Percentiles rank a stretch among this genome's conserved stretches.
These are phyloP conservation scores for Talaromyces ruber DNA, from an alignment of 495 filamentous ascomycete genomes.

Conservation along the genomic window DNA sequence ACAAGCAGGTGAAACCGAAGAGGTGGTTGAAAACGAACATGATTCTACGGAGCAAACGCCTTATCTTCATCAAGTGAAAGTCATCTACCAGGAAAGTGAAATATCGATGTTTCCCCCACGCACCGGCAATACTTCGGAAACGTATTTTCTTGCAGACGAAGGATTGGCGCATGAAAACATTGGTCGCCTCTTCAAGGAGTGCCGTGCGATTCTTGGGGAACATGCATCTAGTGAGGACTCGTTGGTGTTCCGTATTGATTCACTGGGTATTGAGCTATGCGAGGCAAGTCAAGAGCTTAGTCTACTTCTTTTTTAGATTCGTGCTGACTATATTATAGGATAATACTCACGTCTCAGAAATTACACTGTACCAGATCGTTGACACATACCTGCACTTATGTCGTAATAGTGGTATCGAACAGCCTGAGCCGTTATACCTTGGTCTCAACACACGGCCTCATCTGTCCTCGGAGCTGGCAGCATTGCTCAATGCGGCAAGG, in stretches of 20 bases:
- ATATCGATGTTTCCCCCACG: conserved; percentile 65
- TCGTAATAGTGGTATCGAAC: conserved; percentile 48
- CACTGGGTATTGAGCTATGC: conserved; percentile 59
- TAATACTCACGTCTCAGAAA: conserved; percentile 26
- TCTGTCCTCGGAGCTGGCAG: conserved; percentile 34
- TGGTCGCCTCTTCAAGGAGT: conserved; percentile 49
- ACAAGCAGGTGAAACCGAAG: background rate
- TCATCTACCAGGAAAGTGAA: conserved; percentile 57
- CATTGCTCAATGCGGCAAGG: conserved; percentile 40
- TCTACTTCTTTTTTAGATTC: background rate
- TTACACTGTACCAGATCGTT: conserved; percentile 48
- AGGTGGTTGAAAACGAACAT: background rate
- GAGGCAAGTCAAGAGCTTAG: conserved; percentile 46
- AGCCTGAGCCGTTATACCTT: conserved; percentile 48
- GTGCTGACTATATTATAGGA: conserved; percentile 35
- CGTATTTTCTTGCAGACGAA: conserved; percentile 66
- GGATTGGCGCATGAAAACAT: conserved; percentile 49
- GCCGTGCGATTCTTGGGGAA: conserved; percentile 57
- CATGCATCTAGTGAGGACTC: conserved; percentile 62
- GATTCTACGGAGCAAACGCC: conserved; percentile 2
- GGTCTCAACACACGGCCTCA: conserved; percentile 38
- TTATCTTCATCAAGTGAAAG: conserved; percentile 43
- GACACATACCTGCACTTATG: conserved; percentile 49
- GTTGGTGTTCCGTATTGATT: conserved; percentile 57
- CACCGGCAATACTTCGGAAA: conserved; percentile 55